Evolutionary conservation across 441 rosid species (phyloP), one percentile per base, ranked within the genome.

Genomic region (Eutrema salsugineum): DNA sequence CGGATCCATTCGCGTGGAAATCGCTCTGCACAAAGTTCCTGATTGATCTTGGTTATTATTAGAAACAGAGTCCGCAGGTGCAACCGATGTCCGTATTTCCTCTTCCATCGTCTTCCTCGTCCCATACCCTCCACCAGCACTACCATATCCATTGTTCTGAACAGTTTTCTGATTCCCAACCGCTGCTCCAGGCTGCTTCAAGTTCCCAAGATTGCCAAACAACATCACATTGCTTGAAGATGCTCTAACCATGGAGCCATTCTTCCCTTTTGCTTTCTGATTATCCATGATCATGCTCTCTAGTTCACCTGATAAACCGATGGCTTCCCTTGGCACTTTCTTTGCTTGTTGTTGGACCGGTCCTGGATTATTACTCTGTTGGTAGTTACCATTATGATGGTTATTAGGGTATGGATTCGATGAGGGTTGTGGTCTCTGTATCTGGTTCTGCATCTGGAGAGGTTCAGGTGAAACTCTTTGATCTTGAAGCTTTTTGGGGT

Each of bases 1-100:
- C 0, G 99, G 99, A 68, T 94, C 99, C 96, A 91, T 94, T 79
- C 97, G 77, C 0, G 99, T 94, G 0, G 99, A 91, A 7, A 91
- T 66, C 2, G 96, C 94, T 33, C 97, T 84, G 53, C 99, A 94
- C 27, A 94, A 80, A 6, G 98, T 85, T 57, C 79, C 86, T 0
- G 83, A 66, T 11, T 73, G 76, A 6, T 73, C 76, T 12, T 56
- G 69, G 3, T 63, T 67, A 14, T 63, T 67, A 14, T 11, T 66
- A 19, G 80, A 49, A 59, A 62, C 80, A 11, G 60, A 3, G 54
- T 8, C 9, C 28, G n/a, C n/a, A n/a, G 69, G 75, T 61, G 64
- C 49, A 44, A 20, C 79, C 1, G 53, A 2, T 63, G 43, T 81
- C 77, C 40, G 14, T 69, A 27, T 63, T 39, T 69, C 79, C 19